Evolutionary conservation across 768 basidiomycete genomes (phyloP), one percentile per base, ranked within the genome.

Genomic region (Rossbeevera mucosa): DNA sequence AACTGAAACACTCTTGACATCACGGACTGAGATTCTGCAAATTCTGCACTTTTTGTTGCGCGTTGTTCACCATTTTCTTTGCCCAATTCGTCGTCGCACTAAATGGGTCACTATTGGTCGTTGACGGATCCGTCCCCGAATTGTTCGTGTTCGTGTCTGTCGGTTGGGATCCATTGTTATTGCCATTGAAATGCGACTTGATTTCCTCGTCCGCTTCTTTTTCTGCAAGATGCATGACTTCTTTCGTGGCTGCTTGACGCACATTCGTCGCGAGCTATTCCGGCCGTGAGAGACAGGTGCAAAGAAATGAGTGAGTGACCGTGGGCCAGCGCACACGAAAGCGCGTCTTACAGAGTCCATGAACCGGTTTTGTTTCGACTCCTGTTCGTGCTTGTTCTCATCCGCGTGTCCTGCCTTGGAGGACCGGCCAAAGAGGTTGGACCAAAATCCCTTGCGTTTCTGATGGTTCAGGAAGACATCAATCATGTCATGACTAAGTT

Each of bases 391-490:
- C 38, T 30, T 46, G 16, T 30, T 31, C 36, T 38, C 43, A 38
- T 38, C 24, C n/a, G 26, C 22, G 4, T 33, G 4, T 14, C 12
- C 16, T 7, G 25, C 16, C 13, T 44, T 31, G 28, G 51, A 51
- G 21, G 58, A 57, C 21, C 24, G 29, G 20, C 46, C 21, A 14
- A 49, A 38, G 36, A 53, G 1, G 22, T 47, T 60, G 41, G 59
- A 46, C 46, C n/a, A 57, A 20, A 60, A 58, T 4, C 59, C 55
- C 29, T 57, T 61, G 51, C 52, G 59, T 20, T 57, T 61, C 59
- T 61, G 45, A 9, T 28, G n/a, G 9, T 9, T 36, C 5, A 0
- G 25, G 7, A 26, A 44, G 4, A 45, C 18, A 25, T 5, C 31
- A 14, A 28, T 40, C 33, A 5, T 9, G 30, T 48, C 1, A 20